Conservation (phyloP, 306 rosid species). For the Prunus kanzakura region DNA sequence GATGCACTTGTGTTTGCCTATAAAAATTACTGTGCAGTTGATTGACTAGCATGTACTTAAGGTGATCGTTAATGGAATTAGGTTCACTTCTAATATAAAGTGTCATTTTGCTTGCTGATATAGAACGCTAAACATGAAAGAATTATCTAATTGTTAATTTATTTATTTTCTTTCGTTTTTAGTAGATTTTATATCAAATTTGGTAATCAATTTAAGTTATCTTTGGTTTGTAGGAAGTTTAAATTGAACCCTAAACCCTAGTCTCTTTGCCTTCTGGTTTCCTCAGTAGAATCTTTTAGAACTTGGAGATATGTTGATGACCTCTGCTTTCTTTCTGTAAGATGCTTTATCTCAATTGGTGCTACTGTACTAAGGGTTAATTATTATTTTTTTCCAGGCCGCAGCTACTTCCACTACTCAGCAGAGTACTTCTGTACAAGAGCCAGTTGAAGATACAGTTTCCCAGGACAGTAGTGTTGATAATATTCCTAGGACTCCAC, state of each 20-base stretch:
- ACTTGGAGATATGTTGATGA: neutral
- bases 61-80: neutral
- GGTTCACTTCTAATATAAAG: neutral
- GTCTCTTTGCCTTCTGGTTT: neutral
- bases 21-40: neutral
- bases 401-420: constrained; percentile 31
- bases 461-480: constrained; percentile 76
- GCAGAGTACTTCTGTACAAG: constrained; percentile 53
- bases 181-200: neutral
- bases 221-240: neutral
- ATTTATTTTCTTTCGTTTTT: neutral
- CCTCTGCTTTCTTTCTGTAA: neutral
- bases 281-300: neutral
- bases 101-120: neutral
- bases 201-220: neutral
- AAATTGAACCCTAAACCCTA: neutral
- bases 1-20: neutral
- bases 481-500: constrained; percentile 70
- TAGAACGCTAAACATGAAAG: neutral
- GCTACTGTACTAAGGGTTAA: neutral
- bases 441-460: constrained; percentile 76
- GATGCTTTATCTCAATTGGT: constrained; percentile 11
- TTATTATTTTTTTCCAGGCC: constrained; percentile 28
- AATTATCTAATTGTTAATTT: neutral
- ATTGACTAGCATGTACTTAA: neutral